phyloP scores from a whole-genome alignment of 768 basidiomycete species.

The Gautieria morchelliformis region DNA sequence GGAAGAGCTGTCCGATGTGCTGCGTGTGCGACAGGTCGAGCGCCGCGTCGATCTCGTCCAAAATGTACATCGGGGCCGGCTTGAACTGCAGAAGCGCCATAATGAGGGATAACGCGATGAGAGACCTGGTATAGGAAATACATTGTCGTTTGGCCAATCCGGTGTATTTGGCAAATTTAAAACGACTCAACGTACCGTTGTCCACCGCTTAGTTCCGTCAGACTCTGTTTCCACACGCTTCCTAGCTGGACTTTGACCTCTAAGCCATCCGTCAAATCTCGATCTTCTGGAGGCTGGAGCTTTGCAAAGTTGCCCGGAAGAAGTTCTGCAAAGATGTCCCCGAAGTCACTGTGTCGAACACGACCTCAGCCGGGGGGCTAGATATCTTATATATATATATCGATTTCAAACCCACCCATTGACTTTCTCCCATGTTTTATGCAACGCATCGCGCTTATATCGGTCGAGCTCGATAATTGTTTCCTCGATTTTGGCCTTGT shows the following conservation, averaged over 20 bases:
- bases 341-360: constrained; percentile 69
- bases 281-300: constrained; percentile 84
- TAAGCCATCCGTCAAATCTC: constrained; percentile 88
- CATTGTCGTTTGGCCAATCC: too few species aligned
- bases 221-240: constrained; percentile 92
- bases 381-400: neutral
- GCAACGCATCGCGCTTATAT: constrained; percentile 88
- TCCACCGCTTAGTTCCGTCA: constrained; percentile 95
- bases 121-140: too few species aligned
- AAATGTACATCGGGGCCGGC: constrained; percentile 97
- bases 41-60: constrained; percentile 98
- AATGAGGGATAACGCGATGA: constrained; percentile 95
- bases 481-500: constrained; percentile 90
- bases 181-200: constrained; percentile 83
- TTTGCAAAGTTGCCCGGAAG: constrained; percentile 96
- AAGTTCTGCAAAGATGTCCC: constrained; percentile 90
- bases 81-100: constrained; percentile 99
- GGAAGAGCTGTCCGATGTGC: constrained; percentile 97
- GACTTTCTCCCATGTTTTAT: constrained; percentile 95
- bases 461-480: constrained; percentile 89
- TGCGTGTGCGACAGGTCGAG: constrained; percentile 94
- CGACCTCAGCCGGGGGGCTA: neutral
- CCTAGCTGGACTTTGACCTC: constrained; percentile 97
- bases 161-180: too few species aligned
- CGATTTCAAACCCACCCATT: constrained; percentile 50